These are phyloP conservation scores for Pezicula radicicola DNA, from an alignment of 2,329 filamentous ascomycete genomes.

Conservation along the genomic window DNA sequence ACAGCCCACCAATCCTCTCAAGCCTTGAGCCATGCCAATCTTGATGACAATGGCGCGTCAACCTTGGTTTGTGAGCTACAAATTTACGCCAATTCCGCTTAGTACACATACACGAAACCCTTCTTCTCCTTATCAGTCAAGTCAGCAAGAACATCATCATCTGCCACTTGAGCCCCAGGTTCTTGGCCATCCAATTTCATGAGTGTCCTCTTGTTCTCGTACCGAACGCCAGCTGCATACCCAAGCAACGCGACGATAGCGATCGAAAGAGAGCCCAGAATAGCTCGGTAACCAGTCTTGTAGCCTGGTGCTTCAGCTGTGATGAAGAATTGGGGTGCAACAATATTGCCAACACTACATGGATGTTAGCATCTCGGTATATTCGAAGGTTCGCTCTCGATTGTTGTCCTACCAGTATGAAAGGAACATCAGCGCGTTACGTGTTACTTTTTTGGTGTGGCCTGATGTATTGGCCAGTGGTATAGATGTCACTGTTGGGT, in stretches of 20 bases:
- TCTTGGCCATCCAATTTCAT: background rate
- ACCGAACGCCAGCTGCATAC: background rate
- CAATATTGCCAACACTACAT: slow-evolving; percentile 54
- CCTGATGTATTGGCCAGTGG: slow-evolving; percentile 17
- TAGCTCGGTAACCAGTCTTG: background rate
- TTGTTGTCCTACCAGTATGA: slow-evolving; percentile 35
- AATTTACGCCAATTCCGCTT: background rate
- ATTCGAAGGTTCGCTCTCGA: no score
- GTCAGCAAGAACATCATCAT: background rate
- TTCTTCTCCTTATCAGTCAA: background rate
- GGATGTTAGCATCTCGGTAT: no score
- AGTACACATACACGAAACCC: background rate
- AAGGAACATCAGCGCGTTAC: slow-evolving; percentile 45
- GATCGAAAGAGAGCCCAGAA: background rate
- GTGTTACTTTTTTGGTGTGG: slow-evolving; percentile 2
- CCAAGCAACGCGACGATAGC: background rate
- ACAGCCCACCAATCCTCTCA: no score
- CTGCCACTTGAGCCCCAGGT: background rate
- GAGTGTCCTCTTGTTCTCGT: background rate
- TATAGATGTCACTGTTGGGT: slow-evolving; percentile 24
- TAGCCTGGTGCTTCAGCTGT: slow-evolving; percentile 1
- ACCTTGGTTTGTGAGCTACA: no score
- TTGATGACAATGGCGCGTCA: no score
- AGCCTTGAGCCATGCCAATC: no score
- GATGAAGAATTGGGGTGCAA: slow-evolving; percentile 2